These are phyloP conservation scores for Ustilaginoidea virens DNA, from an alignment of 2,329 filamentous ascomycete genomes.

Conservation along the genomic window DNA sequence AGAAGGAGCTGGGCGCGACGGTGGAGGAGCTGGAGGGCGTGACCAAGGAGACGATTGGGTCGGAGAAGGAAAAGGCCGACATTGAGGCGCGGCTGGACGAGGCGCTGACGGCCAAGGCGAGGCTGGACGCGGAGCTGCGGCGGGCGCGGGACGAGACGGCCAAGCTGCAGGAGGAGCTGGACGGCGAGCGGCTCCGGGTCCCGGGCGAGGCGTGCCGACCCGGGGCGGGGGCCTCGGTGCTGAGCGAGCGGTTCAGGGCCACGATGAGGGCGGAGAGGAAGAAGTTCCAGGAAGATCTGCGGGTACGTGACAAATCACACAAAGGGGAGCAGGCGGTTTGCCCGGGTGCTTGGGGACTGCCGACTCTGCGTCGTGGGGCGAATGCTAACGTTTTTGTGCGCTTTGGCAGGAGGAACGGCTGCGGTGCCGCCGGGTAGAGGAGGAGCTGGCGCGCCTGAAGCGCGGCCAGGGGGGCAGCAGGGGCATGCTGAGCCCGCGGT, in stretches of 20 bases:
- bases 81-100: conserved; percentile 24
- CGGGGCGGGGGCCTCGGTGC: conserved; percentile 31
- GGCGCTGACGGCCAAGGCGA: conserved; percentile 15
- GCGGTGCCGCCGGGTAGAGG: conserved; percentile 31
- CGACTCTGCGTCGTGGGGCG: neutral
- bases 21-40: conserved; percentile 37
- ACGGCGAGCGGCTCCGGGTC: conserved; percentile 32
- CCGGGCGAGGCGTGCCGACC: conserved; percentile 16
- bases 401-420: conserved; percentile 31
- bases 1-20: conserved; percentile 32
- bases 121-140: conserved; percentile 26
- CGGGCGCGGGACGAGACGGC: conserved; percentile 19
- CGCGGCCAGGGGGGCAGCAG: conserved; percentile 26
- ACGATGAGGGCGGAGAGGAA: conserved; percentile 42
- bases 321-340: no score
- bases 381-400: conserved; percentile 12
- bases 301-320: conserved; percentile 21
- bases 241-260: conserved; percentile 40
- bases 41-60: conserved; percentile 33
- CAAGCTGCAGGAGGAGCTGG: conserved; percentile 35
- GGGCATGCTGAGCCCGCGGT: conserved; percentile 25
- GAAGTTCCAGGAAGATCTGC: conserved; percentile 39
- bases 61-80: conserved; percentile 32
- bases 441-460: conserved; percentile 30
- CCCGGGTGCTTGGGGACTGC: neutral